These are phyloP conservation scores for Exophiala xenobiotica DNA, from an alignment of 2,329 filamentous ascomycete species.

Conservation along the genomic window DNA sequence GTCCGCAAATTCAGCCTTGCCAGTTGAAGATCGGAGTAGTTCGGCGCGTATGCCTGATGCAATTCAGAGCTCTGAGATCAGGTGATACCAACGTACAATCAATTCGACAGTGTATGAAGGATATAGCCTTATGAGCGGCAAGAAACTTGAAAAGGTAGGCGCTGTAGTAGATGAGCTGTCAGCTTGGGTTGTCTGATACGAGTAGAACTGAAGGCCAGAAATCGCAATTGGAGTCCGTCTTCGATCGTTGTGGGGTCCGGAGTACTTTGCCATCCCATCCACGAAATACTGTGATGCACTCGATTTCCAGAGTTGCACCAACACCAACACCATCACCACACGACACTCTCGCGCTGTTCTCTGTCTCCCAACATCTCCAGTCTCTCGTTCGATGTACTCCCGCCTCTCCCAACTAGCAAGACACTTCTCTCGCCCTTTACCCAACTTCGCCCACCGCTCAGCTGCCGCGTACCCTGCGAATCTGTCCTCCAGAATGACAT, in stretches of 20 bases:
- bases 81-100: no score
- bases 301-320: no score
- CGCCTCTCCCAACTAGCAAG: constrained; percentile 71
- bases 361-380: background rate
- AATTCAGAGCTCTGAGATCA: no score
- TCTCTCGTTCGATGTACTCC: constrained; percentile 65
- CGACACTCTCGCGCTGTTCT: background rate
- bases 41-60: background rate
- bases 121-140: background rate
- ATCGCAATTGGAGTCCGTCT: background rate
- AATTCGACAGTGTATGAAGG: background rate
- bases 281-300: no score
- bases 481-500: constrained; percentile 42
- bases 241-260: background rate
- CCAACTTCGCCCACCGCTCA: constrained; percentile 56
- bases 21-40: no score
- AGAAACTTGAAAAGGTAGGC: background rate
- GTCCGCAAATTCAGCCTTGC: no score
- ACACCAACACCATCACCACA: no score
- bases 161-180: background rate
- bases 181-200: background rate
- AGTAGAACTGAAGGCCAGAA: background rate
- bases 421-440: constrained; percentile 65
- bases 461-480: constrained; percentile 36
- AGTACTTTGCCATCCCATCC: no score